Evolutionary conservation across 2,329 filamentous ascomycete species (phyloP).

Genomic region (Zymoseptoria pseudotritici): DNA sequence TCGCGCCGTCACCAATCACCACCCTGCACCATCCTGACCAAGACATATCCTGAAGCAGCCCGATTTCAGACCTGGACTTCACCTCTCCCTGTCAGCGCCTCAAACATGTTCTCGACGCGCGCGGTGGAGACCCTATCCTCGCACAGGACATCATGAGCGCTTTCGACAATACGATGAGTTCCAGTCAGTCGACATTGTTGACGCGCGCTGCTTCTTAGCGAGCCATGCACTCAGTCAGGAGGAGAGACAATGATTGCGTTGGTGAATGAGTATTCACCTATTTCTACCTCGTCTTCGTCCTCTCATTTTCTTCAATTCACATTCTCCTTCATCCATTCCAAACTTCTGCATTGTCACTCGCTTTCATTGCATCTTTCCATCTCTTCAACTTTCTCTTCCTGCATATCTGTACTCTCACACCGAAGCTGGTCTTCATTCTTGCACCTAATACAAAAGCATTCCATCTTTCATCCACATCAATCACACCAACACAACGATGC

Average conservation of each 20-base stretch:
- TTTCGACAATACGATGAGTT: neutral
- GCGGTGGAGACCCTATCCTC: neutral
- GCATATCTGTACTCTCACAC: neutral
- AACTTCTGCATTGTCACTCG: neutral
- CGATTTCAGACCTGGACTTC: neutral
- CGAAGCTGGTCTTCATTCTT: conserved; percentile 24
- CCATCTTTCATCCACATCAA: neutral
- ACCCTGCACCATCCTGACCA: neutral
- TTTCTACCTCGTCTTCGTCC: neutral
- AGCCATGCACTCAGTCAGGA: neutral
- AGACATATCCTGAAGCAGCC: neutral
- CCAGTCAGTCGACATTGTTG: neutral
- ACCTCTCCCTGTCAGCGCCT: neutral
- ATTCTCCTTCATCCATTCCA: neutral
- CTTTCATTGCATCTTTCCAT: neutral
- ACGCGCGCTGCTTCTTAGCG: neutral
- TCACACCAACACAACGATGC: conserved; percentile 4
- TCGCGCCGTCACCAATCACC: neutral
- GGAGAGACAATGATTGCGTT: neutral
- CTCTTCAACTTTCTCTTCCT: neutral
- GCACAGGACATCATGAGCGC: neutral
- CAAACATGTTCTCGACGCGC: neutral
- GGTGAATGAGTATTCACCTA: neutral
- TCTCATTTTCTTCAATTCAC: neutral
- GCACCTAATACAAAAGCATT: conserved; percentile 11